A percentile compares a stretch with the other conserved stretches of the same genome.
phyloP scores from a whole-genome alignment of 2,329 filamentous ascomycete species.

The Xylaria sp. region DNA sequence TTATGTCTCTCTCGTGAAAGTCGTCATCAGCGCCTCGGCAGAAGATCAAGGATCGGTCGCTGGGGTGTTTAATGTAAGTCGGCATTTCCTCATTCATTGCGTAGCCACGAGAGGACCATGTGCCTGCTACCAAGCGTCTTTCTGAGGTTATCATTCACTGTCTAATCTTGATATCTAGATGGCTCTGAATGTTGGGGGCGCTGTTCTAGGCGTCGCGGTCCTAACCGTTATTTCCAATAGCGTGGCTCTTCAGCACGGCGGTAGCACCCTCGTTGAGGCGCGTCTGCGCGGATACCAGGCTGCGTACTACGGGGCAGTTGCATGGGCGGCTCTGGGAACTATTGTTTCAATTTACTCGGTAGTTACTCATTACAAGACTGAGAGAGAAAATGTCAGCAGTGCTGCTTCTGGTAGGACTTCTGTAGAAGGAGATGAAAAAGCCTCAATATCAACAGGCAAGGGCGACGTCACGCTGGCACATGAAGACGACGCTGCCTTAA shows the following conservation, averaged over 20 bases:
- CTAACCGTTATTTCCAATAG: constrained; percentile 10
- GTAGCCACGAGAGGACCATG: not conserved
- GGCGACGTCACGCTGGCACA: not conserved
- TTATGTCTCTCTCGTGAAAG: constrained; percentile 5
- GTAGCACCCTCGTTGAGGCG: not conserved
- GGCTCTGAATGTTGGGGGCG: constrained; percentile 12
- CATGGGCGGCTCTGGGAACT: constrained; percentile 5
- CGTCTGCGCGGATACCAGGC: constrained; percentile 12
- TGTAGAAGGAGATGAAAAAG: not conserved
- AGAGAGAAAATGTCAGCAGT: not conserved
- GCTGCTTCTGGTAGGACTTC: not conserved
- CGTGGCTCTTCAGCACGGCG: constrained; percentile 2
- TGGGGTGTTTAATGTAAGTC: constrained; percentile 12
- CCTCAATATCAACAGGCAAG: not conserved
- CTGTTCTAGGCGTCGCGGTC: constrained; percentile 12
- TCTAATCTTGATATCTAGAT: constrained; percentile 10
- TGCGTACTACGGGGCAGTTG: constrained; percentile 12
- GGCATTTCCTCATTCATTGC: not conserved
- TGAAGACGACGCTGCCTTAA: not conserved
- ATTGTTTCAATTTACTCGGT: constrained; percentile 5
- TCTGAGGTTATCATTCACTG: not conserved
- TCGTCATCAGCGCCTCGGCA: constrained; percentile 10
- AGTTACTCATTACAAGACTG: not conserved
- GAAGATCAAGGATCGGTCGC: constrained; percentile 11
- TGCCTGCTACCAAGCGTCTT: not conserved